Percentiles rank a stretch among this genome's conserved stretches.
Evolutionary conservation across 352 stramenopile species (phyloP).

Genomic region (Phytopythium oedochilum): DNA sequence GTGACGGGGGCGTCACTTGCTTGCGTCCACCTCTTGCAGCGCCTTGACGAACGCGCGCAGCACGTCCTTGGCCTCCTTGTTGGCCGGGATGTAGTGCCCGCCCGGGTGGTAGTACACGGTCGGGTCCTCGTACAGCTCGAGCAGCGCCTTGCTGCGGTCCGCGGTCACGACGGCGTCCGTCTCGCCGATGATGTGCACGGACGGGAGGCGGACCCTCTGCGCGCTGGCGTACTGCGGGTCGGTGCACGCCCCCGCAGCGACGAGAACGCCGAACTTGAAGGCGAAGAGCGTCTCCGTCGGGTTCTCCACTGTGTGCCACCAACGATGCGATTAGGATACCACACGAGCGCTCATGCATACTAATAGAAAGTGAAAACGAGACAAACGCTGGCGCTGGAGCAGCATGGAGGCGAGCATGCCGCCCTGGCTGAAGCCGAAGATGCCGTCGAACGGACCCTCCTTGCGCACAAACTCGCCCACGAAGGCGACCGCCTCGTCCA

Average conservation of each 20-base stretch:
- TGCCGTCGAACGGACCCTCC: slow-evolving; percentile 80
- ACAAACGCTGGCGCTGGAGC: slow-evolving; percentile 66
- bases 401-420: slow-evolving; percentile 65
- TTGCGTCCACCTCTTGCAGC: slow-evolving; percentile 17
- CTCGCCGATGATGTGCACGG: slow-evolving; percentile 78
- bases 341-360: too few relatives aligned
- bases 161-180: slow-evolving; percentile 66
- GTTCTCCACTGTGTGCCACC: slow-evolving; percentile 20
- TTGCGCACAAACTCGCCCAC: slow-evolving; percentile 50
- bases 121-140: slow-evolving; percentile 46
- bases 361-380: too few relatives aligned
- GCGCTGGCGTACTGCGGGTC: slow-evolving; percentile 39
- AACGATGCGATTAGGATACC: too few relatives aligned
- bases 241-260: slow-evolving; percentile 40
- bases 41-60: slow-evolving; percentile 69
- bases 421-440: slow-evolving; percentile 85
- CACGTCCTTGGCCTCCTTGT: slow-evolving; percentile 77
- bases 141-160: slow-evolving; percentile 51
- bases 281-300: slow-evolving; percentile 33
- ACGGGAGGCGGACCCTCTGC: slow-evolving; percentile 52
- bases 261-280: slow-evolving; percentile 76
- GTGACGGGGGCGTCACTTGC: not conserved
- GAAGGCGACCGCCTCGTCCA: slow-evolving; percentile 70
- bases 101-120: slow-evolving; percentile 57
- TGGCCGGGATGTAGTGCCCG: slow-evolving; percentile 84